Evolutionary conservation across 306 rosid genomes (phyloP).

Genomic region (Echinosophora koreensis): DNA sequence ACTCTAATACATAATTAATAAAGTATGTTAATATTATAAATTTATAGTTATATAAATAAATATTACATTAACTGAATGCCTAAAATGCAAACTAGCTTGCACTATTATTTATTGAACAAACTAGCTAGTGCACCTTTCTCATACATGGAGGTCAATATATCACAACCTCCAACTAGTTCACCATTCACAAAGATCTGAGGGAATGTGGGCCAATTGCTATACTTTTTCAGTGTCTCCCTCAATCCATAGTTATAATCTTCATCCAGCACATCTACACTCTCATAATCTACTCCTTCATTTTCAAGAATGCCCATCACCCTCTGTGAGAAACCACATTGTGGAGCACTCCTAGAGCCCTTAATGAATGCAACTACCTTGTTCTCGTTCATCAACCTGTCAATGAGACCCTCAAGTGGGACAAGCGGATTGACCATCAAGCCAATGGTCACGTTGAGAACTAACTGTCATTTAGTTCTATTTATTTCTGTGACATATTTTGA

Average conservation of each 20-base stretch:
- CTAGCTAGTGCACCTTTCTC: conserved; percentile 79
- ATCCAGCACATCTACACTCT: conserved; percentile 84
- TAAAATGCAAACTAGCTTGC: conserved; percentile 26
- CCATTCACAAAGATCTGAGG: conserved; percentile 87
- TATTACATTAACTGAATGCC: not conserved
- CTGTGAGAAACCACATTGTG: conserved; percentile 87
- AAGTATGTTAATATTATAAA: no score
- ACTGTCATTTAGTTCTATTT: no score
- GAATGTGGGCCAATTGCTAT: conserved; percentile 93
- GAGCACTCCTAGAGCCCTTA: conserved; percentile 92
- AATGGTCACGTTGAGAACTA: no score
- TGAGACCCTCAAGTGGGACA: conserved; percentile 77
- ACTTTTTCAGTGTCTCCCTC: conserved; percentile 80
- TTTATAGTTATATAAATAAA: no score
- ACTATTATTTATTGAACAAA: conserved; percentile 61
- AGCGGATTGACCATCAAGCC: no score
- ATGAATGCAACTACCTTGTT: conserved; percentile 91
- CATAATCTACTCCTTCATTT: conserved; percentile 75
- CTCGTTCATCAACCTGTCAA: conserved; percentile 81
- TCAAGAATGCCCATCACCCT: conserved; percentile 86
- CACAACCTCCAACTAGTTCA: conserved; percentile 89
- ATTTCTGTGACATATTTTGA: no score
- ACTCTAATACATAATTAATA: no score
- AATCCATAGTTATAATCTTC: conserved; percentile 83
- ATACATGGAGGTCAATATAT: conserved; percentile 80